phyloP scores from a whole-genome alignment of 208 protist genomes.

The Vickermania ingenoplastis region DNA sequence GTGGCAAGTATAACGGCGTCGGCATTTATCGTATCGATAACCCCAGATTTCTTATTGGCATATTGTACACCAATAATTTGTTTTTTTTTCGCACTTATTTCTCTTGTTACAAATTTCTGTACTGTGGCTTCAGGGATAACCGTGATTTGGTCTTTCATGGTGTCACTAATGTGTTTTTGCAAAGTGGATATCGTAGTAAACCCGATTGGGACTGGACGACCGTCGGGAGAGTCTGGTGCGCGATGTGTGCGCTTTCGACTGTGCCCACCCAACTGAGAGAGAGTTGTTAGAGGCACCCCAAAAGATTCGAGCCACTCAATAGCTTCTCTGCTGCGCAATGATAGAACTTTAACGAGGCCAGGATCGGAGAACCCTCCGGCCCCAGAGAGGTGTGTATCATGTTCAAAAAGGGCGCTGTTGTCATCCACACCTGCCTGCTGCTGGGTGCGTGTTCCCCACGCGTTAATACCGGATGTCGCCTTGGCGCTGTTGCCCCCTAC shows the following conservation, averaged over 20 bases:
- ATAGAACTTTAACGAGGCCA: constrained; percentile 80
- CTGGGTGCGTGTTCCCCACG: constrained; percentile 81
- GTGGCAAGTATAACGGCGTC: constrained; percentile 86
- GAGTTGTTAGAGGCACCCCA: constrained; percentile 71
- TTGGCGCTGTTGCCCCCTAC: constrained; percentile 95
- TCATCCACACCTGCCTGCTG: constrained; percentile 50
- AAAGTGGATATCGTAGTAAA: constrained; percentile 87
- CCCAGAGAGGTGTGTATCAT: constrained; percentile 66
- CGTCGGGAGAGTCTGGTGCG: constrained; percentile 52
- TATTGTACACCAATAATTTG: constrained; percentile 2
- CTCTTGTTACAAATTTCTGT: constrained; percentile 33
- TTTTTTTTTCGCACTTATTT: constrained; percentile 11
- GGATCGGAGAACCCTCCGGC: constrained; percentile 55
- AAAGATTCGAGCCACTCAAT: constrained; percentile 71
- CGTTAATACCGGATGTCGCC: constrained; percentile 95
- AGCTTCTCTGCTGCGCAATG: constrained; percentile 54
- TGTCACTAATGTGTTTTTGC: constrained; percentile 57
- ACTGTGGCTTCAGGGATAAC: constrained; percentile 52
- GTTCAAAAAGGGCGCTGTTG: constrained; percentile 65
- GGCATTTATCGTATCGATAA: constrained; percentile 38
- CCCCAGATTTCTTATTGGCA: constrained; percentile 11
- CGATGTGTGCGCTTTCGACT: constrained; percentile 82
- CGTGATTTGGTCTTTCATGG: constrained; percentile 37
- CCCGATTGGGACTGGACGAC: constrained; percentile 78
- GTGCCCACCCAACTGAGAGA: constrained; percentile 89